Evolutionary conservation across 495 filamentous ascomycete genomes (phyloP), one percentile per base, ranked within the genome.

Genomic region (Oleoguttula mirabilis): DNA sequence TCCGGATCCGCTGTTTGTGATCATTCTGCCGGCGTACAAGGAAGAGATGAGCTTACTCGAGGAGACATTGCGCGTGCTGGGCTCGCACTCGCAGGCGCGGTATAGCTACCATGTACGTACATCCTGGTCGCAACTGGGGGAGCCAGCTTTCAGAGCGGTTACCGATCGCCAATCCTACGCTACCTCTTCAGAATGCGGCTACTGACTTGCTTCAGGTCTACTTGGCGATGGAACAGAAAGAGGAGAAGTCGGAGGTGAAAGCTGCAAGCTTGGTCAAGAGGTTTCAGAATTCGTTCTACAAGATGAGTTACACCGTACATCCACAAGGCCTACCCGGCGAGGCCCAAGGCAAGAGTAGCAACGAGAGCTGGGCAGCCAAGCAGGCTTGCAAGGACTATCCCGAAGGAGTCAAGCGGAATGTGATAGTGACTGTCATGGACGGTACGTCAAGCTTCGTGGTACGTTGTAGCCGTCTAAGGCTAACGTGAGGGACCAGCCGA

Each of bases 211-310:
- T 17, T 4, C 28, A 82, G 77, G 60, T 82, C 34, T 79, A 73
- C 54, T 65, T 82, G n/a, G 77, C 76, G n/a, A 80, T 82, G 77
- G 77, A 82, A 48, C 60, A 72, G 36, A 69, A 76, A 36, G 77
- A 82, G 54, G 50, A 49, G 33, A 61, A 67, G 21, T 65, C 65
- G 10, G 59, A 67, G 20, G 56, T 64, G 21, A 80, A 80, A 57
- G 76, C 76, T 11, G 50, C 59, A 38, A 61, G 57, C 2, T 56
- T 80, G 12, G 60, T 73, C 15, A 63, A 68, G 6, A 63, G 66
- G 36, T 80, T 75, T 45, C 60, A 66, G 38, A 72, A 69, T 43
- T 69, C 66, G 38, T 82, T 82, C 45, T 72, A 69, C 19, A 65
- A 64, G 44, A 73, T 82, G 38, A 68, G 69, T 30, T 68, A 66